Base-by-base conservation (phyloP, 768 basidiomycete genomes). In the Boletellus ananas region DNA sequence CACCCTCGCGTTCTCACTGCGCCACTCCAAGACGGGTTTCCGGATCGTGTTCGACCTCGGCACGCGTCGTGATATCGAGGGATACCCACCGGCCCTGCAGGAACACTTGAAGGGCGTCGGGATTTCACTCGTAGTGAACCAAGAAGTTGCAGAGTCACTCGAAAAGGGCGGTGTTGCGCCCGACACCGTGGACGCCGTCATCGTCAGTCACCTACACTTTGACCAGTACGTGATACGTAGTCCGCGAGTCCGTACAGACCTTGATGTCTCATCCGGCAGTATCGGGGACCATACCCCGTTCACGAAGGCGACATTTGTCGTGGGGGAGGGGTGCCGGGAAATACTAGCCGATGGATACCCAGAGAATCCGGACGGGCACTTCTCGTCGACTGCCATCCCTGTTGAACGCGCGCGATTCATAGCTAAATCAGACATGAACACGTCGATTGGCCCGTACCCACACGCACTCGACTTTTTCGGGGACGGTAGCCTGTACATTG, bases 31-130 rank as follows among this genome's bases (percentile, higher is more conserved):
- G 16, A 71, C 61, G 1, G 61, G 66, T 2, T 58, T 66, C 12
- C 73, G 68, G 27, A 58, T 79, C 45, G 53, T 81, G 0, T 83
- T 84, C 52, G 84, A 84, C 51, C 72, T 84, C 17, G 82, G 82
- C 9, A 68, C 78, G 9, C 74, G 79, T 23, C 70, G 72, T 37
- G 76, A 83, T 52, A 66, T 70, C 57, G 67, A 74, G 18, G 72
- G 65, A 4, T 73, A 68, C 45, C 71, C 77, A 0, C 75, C 75
- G 0, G 58, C 48, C 0, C 50, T 64, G 38, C 64, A 6, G 70
- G 56, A 49, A 48, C 55, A 8, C 45, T 18, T 57, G 59, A 21
- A 58, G 20, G 23, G 29, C 17, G 17, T 53, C 10, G 52, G 42
- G 6, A 43, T 53, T 31, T 50, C 44, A 1, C 6, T 39, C 31